phyloP scores from a whole-genome alignment of 345 rosid genomes.

The Carallia brachiata region DNA sequence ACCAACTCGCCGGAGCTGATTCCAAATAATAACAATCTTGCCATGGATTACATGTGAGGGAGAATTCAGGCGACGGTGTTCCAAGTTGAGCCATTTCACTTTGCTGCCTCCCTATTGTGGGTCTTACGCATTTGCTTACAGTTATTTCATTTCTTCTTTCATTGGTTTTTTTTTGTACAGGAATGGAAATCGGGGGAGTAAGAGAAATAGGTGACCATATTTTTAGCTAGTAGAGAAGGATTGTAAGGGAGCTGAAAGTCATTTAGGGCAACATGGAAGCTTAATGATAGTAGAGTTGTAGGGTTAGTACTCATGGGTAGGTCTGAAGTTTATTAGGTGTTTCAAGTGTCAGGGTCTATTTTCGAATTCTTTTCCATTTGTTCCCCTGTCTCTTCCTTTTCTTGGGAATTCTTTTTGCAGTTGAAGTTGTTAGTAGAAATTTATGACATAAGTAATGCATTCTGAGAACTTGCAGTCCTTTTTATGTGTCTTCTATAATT shows the following conservation, averaged over 20 bases:
- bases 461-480: conserved; percentile 22
- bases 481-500: neutral
- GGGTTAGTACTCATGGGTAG: conserved; percentile 32
- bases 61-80: neutral
- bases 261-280: conserved; percentile 26
- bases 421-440: conserved; percentile 41
- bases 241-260: conserved; percentile 22
- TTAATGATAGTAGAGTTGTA: conserved; percentile 31
- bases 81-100: conserved; percentile 12
- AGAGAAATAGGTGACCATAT: conserved; percentile 42
- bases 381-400: conserved; percentile 11
- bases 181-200: conserved; percentile 35
- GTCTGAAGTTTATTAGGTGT: conserved; percentile 28
- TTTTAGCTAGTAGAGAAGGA: conserved; percentile 36
- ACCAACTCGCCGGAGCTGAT: conserved; percentile 35
- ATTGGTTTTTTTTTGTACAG: conserved; percentile 57
- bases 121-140: conserved; percentile 20
- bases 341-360: conserved; percentile 22
- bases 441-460: conserved; percentile 40
- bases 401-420: conserved; percentile 65
- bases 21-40: conserved; percentile 39
- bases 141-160: conserved; percentile 44
- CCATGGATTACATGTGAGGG: conserved; percentile 41
- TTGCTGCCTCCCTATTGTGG: conserved; percentile 3
- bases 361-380: conserved; percentile 21